These are phyloP conservation scores for Acorus calamus DNA, from an alignment of 106 monocot species.

Conservation along the genomic window DNA sequence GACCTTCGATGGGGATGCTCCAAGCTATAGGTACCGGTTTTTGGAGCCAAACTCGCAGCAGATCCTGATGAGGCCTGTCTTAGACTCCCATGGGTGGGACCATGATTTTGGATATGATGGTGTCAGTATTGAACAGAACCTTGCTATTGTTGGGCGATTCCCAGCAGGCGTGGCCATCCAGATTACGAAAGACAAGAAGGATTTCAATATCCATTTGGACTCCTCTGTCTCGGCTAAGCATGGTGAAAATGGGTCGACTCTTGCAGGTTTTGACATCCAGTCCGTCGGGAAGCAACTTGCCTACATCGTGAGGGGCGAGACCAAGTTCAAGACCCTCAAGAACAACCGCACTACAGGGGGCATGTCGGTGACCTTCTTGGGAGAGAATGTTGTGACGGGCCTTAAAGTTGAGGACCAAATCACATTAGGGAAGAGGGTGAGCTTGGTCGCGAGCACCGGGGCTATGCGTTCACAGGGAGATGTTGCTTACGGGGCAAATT, in stretches of 20 bases:
- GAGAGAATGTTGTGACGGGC: slow-evolving; percentile 75
- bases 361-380: slow-evolving; percentile 72
- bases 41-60: slow-evolving; percentile 70
- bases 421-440: slow-evolving; percentile 56
- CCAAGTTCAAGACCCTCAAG: slow-evolving; percentile 77
- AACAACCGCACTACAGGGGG: slow-evolving; percentile 82
- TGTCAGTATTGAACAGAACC: slow-evolving; percentile 77
- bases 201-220: slow-evolving; percentile 79
- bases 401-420: slow-evolving; percentile 79
- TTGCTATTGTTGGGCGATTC: slow-evolving; percentile 46
- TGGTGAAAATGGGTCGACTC: slow-evolving; percentile 66
- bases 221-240: slow-evolving; percentile 76
- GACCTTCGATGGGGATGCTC: slow-evolving; percentile 71
- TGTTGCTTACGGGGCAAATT: slow-evolving; percentile 76
- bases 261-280: slow-evolving; percentile 86
- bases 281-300: slow-evolving; percentile 70
- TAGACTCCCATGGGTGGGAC: slow-evolving; percentile 91
- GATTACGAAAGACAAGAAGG: slow-evolving; percentile 93
- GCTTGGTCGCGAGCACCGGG: slow-evolving; percentile 61
- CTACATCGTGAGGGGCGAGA: slow-evolving; percentile 67
- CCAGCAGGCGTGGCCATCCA: slow-evolving; percentile 60
- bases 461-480: slow-evolving; percentile 74
- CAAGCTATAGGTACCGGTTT: slow-evolving; percentile 76
- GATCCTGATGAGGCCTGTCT: slow-evolving; percentile 61
- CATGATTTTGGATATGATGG: slow-evolving; percentile 96